Conservation (phyloP, 805 yeast genomes). For the Ogataea paraovalis region DNA sequence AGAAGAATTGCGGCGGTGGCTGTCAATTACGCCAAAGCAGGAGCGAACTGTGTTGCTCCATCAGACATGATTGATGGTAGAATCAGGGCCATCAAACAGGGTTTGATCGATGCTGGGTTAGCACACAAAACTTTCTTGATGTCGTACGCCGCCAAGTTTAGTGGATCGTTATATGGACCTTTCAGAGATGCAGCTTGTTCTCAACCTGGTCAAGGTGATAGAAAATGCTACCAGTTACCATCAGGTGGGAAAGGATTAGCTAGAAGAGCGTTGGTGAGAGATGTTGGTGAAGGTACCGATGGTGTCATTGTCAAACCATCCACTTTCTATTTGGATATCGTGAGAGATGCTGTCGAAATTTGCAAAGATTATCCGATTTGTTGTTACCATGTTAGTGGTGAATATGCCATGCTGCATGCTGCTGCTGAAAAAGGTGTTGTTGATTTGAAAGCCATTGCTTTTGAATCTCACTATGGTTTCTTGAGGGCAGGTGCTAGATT, state of each 20-base stretch:
- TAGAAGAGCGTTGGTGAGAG: constrained; percentile 83
- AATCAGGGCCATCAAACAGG: constrained; percentile 79
- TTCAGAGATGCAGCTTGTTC: constrained; percentile 97
- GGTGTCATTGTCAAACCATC: constrained; percentile 95
- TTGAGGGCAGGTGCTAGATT: constrained; percentile 94
- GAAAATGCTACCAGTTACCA: constrained; percentile 91
- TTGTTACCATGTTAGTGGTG: constrained; percentile 96
- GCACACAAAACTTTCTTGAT: constrained; percentile 87
- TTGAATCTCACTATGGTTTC: constrained; percentile 87
- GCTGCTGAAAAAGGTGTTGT: constrained; percentile 94
- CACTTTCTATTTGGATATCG: constrained; percentile 88
- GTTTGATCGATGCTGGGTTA: constrained; percentile 71
- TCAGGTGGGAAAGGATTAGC: constrained; percentile 92
- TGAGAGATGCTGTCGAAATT: constrained; percentile 80
- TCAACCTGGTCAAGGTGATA: constrained; percentile 83
- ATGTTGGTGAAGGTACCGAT: constrained; percentile 89
- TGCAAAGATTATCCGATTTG: constrained; percentile 85
- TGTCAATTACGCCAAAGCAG: constrained; percentile 91
- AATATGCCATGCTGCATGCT: constrained; percentile 96
- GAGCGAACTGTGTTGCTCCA: constrained; percentile 94
- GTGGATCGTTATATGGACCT: constrained; percentile 91
- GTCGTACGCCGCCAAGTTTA: constrained; percentile 93
- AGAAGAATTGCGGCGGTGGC: constrained; percentile 91
- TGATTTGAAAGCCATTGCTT: constrained; percentile 74
- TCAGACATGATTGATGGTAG: constrained; percentile 98